Evolutionary conservation across 257 asterid species (phyloP), one percentile per base, ranked within the genome.

Genomic region (Penstemon eatonii): DNA sequence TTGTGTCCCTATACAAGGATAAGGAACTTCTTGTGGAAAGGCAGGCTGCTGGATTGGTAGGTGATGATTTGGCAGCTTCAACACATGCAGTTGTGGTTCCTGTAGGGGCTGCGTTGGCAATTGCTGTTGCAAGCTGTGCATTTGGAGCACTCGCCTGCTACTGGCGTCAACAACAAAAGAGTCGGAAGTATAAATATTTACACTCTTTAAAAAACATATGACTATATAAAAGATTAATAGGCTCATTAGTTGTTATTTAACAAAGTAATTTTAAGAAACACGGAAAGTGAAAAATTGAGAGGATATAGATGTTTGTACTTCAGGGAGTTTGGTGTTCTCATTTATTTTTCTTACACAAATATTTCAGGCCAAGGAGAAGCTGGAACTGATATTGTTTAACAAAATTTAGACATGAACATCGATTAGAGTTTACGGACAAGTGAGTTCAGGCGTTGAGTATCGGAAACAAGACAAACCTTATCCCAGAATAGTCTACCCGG

Each of bases 81-180:
- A 81, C 87, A 42, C 75, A 80, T 49, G 92, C 96, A 4, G 78
- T 91, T 19, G 92, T 83, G 62, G 96, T 94, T 19, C 97, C 99
- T 5, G 80, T 89, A 2, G 99, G 99, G 38, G 97, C 99, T 45
- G 99, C 97, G 11, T 68, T 94, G 80, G 99, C 93, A 9, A 86
- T 94, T 56, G 97, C 95, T 5, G 83, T 83, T 7, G 97, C 96
- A n/a, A 94, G 99, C 95, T 91, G 99, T 77, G 93, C 83, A 19
- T 94, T 94, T 11, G 99, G 95, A 70, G 99, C 86, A 0, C 90
- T 94, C 0, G 96, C 96, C 39, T 94, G 93, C 85, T 94, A 79
- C 76, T 94, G 99, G 99, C 90, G 97, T 18, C 96, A 89, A 62
- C 90, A 73, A n/a, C 97, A 94, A 72, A 94, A 94, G 85, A 83